phyloP scores from a whole-genome alignment of 106 monocot species.

The Gastrodia elata region DNA sequence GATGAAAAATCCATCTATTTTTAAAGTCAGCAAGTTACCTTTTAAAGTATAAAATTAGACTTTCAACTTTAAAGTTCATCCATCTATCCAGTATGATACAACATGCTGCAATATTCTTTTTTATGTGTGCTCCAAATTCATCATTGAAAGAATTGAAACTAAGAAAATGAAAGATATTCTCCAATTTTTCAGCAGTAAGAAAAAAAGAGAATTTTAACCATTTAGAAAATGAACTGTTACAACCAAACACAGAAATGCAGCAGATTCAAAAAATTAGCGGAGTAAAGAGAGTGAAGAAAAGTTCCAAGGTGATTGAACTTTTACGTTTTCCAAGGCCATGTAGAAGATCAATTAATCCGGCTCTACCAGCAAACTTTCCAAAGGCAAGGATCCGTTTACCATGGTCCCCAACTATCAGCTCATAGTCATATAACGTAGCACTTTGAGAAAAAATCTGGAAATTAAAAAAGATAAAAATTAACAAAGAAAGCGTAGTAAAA shows the following conservation, averaged over 20 bases:
- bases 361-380: conserved; percentile 98
- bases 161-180: background rate
- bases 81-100: too few species aligned
- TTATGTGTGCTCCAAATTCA: background rate
- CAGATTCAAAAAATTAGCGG: background rate
- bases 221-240: background rate
- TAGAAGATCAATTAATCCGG: conserved; percentile 84
- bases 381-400: conserved; percentile 89
- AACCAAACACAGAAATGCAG: background rate
- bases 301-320: conserved; percentile 6
- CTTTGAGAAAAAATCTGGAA: conserved; percentile 62
- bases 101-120: too few species aligned
- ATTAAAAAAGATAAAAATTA: background rate
- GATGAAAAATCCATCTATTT: too few species aligned
- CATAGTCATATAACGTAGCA: conserved; percentile 80
- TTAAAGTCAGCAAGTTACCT: too few species aligned
- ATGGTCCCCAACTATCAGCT: conserved; percentile 81
- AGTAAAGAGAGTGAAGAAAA: background rate
- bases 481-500: background rate
- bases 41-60: too few species aligned
- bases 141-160: background rate
- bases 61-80: too few species aligned
- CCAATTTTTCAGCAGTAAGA: background rate
- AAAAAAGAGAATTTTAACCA: background rate
- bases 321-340: conserved; percentile 89